Evolutionary conservation across 1,284 basidiomycete species (phyloP).

Genomic region (Pseudozyma pruni): DNA sequence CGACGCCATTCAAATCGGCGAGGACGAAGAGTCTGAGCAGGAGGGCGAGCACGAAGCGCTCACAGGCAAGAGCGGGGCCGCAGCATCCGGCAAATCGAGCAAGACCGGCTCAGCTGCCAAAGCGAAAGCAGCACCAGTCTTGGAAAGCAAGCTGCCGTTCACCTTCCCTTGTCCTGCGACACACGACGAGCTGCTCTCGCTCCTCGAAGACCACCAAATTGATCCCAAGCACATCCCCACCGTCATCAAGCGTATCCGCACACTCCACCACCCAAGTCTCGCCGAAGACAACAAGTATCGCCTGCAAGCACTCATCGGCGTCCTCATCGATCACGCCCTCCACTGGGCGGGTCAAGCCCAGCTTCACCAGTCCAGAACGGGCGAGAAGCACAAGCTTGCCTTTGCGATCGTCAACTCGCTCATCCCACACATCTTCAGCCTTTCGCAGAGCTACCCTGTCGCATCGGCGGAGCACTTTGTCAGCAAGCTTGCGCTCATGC

Average conservation of each 20-base stretch:
- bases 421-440: slow-evolving; percentile 82
- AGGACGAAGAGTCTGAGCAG: slow-evolving; percentile 58
- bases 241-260: slow-evolving; percentile 89
- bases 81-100: slow-evolving; percentile 9
- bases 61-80: slow-evolving; percentile 18
- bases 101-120: slow-evolving; percentile 7
- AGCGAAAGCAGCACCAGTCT: slow-evolving; percentile 13
- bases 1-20: slow-evolving; percentile 53
- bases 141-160: slow-evolving; percentile 75
- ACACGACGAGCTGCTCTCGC: slow-evolving; percentile 87
- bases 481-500: slow-evolving; percentile 86
- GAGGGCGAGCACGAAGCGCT: slow-evolving; percentile 45
- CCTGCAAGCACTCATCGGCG: slow-evolving; percentile 73
- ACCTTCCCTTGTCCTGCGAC: slow-evolving; percentile 88
- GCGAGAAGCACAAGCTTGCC: slow-evolving; percentile 72
- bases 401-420: slow-evolving; percentile 77
- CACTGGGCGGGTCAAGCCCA: slow-evolving; percentile 69
- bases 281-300: slow-evolving; percentile 90
- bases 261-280: slow-evolving; percentile 89
- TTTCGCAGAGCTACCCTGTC: slow-evolving; percentile 84
- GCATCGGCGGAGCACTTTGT: slow-evolving; percentile 83
- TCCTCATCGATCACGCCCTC: slow-evolving; percentile 92
- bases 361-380: slow-evolving; percentile 17
- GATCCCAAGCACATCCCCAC: slow-evolving; percentile 75
- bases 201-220: slow-evolving; percentile 76